Percentiles rank a stretch among this genome's conserved stretches.
phyloP scores from a whole-genome alignment of 1,284 basidiomycete genomes.

The Cerioporus squamosus region DNA sequence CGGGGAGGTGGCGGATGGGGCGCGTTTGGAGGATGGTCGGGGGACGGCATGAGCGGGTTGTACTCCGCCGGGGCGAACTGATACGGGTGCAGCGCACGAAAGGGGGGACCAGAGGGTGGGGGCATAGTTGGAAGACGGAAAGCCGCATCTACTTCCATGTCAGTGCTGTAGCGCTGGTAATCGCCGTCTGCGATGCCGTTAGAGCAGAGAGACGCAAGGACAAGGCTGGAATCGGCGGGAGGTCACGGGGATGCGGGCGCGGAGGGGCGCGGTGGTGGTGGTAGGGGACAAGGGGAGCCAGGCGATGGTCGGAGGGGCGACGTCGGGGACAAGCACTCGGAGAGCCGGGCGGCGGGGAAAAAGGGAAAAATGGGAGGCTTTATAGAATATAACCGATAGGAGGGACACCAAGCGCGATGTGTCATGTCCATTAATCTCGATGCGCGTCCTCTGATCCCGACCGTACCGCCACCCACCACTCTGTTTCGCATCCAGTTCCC shows the following conservation, averaged over 20 bases:
- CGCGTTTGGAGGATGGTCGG: constrained; percentile 25
- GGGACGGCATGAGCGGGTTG: constrained; percentile 26
- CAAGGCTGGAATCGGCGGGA: background rate
- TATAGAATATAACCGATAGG: constrained; percentile 25
- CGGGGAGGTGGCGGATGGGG: constrained; percentile 11
- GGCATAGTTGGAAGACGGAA: constrained; percentile 30
- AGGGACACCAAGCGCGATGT: constrained; percentile 12
- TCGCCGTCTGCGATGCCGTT: constrained; percentile 28
- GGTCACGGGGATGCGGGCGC: background rate
- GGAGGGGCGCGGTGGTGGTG: background rate
- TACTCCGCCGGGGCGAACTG: constrained; percentile 29
- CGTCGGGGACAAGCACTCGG: constrained; percentile 10
- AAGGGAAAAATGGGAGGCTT: constrained; percentile 24
- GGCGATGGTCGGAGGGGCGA: background rate
- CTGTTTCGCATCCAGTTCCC: constrained; percentile 17
- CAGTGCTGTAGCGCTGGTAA: constrained; percentile 28
- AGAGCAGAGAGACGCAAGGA: background rate
- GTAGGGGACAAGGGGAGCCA: background rate
- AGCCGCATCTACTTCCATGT: constrained; percentile 36
- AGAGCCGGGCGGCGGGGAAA: constrained; percentile 20
- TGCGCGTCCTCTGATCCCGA: constrained; percentile 12
- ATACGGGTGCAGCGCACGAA: constrained; percentile 27
- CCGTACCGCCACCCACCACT: constrained; percentile 15
- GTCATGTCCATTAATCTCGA: constrained; percentile 15
- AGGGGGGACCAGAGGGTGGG: constrained; percentile 24